These are phyloP conservation scores for Trametes pubescens DNA, from an alignment of 1,284 basidiomycete genomes.

Conservation along the genomic window DNA sequence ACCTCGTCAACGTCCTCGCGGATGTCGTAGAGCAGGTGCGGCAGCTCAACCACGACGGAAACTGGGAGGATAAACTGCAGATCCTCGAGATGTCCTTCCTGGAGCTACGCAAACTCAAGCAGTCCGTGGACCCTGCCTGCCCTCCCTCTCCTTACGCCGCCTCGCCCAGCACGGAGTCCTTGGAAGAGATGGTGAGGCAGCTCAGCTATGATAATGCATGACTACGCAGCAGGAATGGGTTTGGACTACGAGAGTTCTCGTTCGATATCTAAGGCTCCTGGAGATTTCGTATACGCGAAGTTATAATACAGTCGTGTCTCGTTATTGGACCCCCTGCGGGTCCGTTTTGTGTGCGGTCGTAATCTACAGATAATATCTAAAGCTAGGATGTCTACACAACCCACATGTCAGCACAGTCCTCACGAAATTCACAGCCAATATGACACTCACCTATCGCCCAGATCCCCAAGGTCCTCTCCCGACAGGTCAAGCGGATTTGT, in stretches of 20 bases:
- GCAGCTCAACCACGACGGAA: slow-evolving; percentile 22
- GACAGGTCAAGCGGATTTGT: slow-evolving; percentile 32
- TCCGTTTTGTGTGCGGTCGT: slow-evolving; percentile 5
- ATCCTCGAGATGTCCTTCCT: slow-evolving; percentile 21
- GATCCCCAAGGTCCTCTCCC: slow-evolving; percentile 42
- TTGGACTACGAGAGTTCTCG: too few species aligned
- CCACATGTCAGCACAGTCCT: background rate
- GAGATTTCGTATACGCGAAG: background rate
- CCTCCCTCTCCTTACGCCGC: background rate
- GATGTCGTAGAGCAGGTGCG: slow-evolving; percentile 22
- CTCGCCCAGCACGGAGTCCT: background rate
- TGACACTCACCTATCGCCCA: slow-evolving; percentile 42
- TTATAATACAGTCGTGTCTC: slow-evolving; percentile 17
- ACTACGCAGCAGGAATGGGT: too few species aligned
- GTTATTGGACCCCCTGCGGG: background rate
- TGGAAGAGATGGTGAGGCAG: background rate
- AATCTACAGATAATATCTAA: slow-evolving; percentile 38
- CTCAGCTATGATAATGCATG: background rate
- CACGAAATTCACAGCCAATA: background rate
- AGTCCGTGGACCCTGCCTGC: background rate
- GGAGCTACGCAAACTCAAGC: slow-evolving; percentile 18
- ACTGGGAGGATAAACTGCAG: slow-evolving; percentile 33
- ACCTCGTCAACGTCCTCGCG: slow-evolving; percentile 22
- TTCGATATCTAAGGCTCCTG: background rate
- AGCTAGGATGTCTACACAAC: slow-evolving; percentile 38